Conservation (phyloP, 2,329 filamentous ascomycete species). For the Pseudogymnoascus sp. region DNA sequence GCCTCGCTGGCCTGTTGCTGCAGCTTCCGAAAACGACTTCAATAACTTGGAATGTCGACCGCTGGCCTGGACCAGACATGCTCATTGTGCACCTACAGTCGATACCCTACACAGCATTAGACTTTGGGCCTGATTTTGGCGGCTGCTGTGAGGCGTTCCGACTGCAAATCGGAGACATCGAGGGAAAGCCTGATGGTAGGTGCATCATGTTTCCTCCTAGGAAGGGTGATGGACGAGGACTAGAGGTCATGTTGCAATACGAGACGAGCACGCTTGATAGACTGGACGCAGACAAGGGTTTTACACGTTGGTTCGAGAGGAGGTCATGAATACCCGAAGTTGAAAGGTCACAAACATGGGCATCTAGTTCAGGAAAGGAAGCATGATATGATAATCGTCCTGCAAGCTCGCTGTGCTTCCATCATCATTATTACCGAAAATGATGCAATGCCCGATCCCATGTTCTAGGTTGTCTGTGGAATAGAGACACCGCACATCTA, state of each 20-base stretch:
- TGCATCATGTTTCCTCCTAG: slow-evolving; percentile 7
- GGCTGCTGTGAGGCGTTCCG: neutral
- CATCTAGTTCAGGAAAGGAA: neutral
- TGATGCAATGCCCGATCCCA: neutral
- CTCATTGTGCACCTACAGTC: slow-evolving; percentile 5
- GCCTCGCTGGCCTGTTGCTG: neutral
- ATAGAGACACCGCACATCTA: neutral
- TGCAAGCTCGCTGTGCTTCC: neutral
- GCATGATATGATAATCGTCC: neutral
- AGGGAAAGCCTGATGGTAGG: slow-evolving; percentile 10
- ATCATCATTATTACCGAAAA: neutral
- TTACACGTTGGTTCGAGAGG: slow-evolving; percentile 1
- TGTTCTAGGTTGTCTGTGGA: neutral
- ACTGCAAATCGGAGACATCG: slow-evolving; percentile 2
- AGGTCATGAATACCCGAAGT: neutral
- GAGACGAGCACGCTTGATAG: neutral
- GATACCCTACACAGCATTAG: neutral
- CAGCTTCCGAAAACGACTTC: slow-evolving; percentile 1
- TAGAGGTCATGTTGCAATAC: slow-evolving; percentile 4
- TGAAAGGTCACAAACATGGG: neutral
- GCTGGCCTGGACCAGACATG: slow-evolving; percentile 11
- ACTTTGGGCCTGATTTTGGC: neutral
- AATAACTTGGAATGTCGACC: slow-evolving; percentile 10
- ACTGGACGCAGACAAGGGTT: neutral
- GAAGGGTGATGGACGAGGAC: neutral